Evolutionary conservation across 2,329 filamentous ascomycete genomes (phyloP).

Genomic region (Penicillium sclerotiorum): DNA sequence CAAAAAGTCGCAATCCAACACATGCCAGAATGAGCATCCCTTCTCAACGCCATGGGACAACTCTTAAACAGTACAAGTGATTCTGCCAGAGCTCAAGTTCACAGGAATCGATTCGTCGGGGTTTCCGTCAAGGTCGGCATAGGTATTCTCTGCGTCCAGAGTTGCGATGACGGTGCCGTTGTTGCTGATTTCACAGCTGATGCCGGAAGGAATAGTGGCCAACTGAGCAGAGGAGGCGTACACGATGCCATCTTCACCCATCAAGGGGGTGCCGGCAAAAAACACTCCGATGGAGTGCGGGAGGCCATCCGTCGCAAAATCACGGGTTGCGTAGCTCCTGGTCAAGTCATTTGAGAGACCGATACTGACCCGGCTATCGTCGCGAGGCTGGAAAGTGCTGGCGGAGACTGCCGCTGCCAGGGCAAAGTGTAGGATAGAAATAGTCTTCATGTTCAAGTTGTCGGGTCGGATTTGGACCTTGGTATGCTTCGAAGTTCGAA

Average conservation of each 20-base stretch:
- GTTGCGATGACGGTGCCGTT: neutral
- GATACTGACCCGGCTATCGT: neutral
- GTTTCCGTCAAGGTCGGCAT: slow-evolving; percentile 10
- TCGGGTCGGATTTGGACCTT: no score
- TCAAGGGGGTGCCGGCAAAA: neutral
- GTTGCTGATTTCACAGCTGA: slow-evolving; percentile 6
- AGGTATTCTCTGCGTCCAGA: slow-evolving; percentile 1
- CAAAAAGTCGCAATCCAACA: no score
- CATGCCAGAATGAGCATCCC: no score
- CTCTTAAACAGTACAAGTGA: slow-evolving; percentile 1
- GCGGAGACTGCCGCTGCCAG: no score
- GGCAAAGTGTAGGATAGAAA: no score
- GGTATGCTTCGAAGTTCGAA: no score
- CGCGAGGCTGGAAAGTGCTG: neutral
- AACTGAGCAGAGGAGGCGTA: slow-evolving; percentile 2
- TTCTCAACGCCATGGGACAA: no score
- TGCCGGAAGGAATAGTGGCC: neutral
- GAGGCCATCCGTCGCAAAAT: neutral
- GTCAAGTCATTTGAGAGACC: slow-evolving; percentile 7
- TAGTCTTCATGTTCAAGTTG: no score
- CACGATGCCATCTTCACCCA: neutral
- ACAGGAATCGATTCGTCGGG: neutral
- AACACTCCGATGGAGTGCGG: neutral
- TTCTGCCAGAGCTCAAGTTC: neutral
- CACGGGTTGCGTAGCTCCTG: neutral